These are phyloP conservation scores for Daldinia sp. DNA, from an alignment of 2,329 filamentous ascomycete species.

Conservation along the genomic window DNA sequence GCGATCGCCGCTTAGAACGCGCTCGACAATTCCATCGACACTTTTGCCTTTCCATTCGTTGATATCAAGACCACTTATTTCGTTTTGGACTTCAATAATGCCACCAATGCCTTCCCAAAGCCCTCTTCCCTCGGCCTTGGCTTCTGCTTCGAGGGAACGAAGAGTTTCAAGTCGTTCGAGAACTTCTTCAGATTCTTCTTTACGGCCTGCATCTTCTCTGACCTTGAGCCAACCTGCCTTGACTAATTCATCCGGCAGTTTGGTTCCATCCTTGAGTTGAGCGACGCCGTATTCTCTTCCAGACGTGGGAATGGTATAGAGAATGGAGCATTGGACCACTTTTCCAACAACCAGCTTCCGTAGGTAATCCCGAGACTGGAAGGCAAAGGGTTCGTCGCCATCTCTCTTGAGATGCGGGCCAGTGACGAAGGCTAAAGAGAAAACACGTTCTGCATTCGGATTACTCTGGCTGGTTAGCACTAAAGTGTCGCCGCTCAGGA, in stretches of 20 bases:
- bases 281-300: constrained; percentile 90
- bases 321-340: constrained; percentile 82
- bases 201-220: constrained; percentile 91
- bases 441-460: constrained; percentile 82
- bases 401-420: constrained; percentile 89
- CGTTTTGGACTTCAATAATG: constrained; percentile 82
- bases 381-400: constrained; percentile 91
- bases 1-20: constrained; percentile 90
- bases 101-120: constrained; percentile 78
- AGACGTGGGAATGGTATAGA: constrained; percentile 88
- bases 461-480: constrained; percentile 85
- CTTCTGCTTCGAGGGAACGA: constrained; percentile 79
- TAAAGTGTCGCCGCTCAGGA: constrained; percentile 92
- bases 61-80: constrained; percentile 83
- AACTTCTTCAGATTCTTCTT: constrained; percentile 85
- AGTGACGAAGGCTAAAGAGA: constrained; percentile 92
- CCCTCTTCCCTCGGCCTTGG: constrained; percentile 82
- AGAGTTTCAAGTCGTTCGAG: constrained; percentile 80
- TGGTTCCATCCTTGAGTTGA: constrained; percentile 78
- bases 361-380: constrained; percentile 93
- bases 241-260: constrained; percentile 84
- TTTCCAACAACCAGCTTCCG: constrained; percentile 88
- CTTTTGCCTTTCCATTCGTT: constrained; percentile 87
- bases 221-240: constrained; percentile 94
- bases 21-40: constrained; percentile 88